Percentiles rank a stretch among this genome's conserved stretches.
Conservation (phyloP, 192 early-diverging fungal genomes). For the Coemansia sp. region DNA sequence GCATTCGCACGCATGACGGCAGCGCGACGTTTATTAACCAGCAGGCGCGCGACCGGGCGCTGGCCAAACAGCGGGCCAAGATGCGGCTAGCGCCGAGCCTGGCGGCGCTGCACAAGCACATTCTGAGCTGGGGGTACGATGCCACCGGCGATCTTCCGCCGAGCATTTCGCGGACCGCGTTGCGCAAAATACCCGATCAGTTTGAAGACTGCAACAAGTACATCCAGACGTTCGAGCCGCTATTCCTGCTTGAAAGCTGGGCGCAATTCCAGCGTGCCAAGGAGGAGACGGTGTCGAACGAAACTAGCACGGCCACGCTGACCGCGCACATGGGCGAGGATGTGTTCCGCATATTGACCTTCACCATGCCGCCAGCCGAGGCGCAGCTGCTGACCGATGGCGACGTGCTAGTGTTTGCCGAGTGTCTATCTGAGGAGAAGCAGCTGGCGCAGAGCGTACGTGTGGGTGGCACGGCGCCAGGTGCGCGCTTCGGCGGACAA, state of each 20-base stretch:
- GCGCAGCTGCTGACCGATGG: conserved; percentile 47
- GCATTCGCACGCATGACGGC: background rate
- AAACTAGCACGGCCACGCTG: conserved; percentile 39
- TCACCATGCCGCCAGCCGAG: conserved; percentile 48
- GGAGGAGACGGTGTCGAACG: conserved; percentile 52
- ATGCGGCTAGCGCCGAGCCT: conserved; percentile 55
- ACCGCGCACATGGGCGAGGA: conserved; percentile 62
- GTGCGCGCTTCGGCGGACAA: conserved; percentile 9
- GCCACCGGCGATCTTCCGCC: conserved; percentile 57
- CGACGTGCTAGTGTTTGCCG: conserved; percentile 63
- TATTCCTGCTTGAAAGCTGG: conserved; percentile 84
- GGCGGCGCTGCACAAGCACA: conserved; percentile 52
- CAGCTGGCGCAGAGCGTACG: conserved; percentile 13
- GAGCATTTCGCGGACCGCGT: conserved; percentile 10
- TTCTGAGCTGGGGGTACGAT: conserved; percentile 62
- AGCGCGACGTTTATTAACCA: conserved; percentile 1
- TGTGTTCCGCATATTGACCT: conserved; percentile 69
- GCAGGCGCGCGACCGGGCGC: conserved; percentile 24
- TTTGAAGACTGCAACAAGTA: conserved; percentile 65
- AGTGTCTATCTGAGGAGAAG: conserved; percentile 22
- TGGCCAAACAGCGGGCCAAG: conserved; percentile 42
- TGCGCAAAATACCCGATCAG: conserved; percentile 53
- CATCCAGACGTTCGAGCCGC: conserved; percentile 66
- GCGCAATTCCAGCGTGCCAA: conserved; percentile 68
- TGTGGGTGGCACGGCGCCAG: background rate